Conservation (phyloP, 169 alveolate genomes). For the Cryptosporidium ryanae region DNA sequence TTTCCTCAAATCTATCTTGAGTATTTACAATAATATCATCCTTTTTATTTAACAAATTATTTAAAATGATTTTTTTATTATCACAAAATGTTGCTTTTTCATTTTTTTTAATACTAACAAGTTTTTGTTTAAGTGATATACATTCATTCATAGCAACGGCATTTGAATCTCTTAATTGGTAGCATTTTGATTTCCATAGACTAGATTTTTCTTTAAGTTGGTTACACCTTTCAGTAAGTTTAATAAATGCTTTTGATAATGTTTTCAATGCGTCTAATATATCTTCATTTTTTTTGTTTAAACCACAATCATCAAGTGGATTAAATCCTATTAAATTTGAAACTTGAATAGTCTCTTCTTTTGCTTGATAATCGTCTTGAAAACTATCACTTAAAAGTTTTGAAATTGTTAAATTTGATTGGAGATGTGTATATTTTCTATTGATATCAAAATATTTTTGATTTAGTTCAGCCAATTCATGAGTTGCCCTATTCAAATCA, state of each 20-base stretch:
- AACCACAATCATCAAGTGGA: constrained; percentile 30
- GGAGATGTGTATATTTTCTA: constrained; percentile 26
- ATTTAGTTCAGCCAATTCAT: constrained; percentile 43
- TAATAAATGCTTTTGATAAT: constrained; percentile 43
- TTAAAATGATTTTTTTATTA: no score
- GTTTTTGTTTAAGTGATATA: constrained; percentile 3
- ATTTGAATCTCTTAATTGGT: constrained; percentile 47
- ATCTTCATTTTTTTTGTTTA: constrained; percentile 8
- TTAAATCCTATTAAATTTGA: constrained; percentile 41
- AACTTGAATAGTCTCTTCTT: constrained; percentile 24
- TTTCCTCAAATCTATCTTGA: background rate
- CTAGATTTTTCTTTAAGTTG: constrained; percentile 25
- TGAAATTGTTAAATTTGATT: constrained; percentile 14
- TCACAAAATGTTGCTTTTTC: no score
- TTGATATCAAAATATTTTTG: constrained; percentile 41
- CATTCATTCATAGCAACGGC: constrained; percentile 20
- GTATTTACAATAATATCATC: background rate
- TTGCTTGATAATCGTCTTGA: constrained; percentile 7
- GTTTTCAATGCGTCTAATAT: constrained; percentile 24
- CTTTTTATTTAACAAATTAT: background rate
- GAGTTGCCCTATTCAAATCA: constrained; percentile 41
- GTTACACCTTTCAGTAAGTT: constrained; percentile 8
- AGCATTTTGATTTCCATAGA: constrained; percentile 20
- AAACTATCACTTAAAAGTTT: constrained; percentile 12
- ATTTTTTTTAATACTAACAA: no score